These are phyloP conservation scores for Ilyonectria sp. DNA, from an alignment of 2,329 filamentous ascomycete genomes.

Conservation along the genomic window DNA sequence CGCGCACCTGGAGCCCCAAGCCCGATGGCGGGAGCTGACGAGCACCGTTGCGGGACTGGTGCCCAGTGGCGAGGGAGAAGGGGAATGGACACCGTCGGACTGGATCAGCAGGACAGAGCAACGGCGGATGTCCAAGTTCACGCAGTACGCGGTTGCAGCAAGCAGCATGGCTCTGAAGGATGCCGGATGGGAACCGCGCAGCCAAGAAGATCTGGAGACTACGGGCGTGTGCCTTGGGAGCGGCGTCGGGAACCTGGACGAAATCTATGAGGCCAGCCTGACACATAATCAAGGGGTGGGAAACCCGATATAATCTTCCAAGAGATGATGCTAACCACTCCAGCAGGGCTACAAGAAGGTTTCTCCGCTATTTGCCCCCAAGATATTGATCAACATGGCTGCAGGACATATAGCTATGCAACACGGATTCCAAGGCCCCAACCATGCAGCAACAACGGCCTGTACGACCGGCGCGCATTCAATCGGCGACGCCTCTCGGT, in stretches of 20 bases:
- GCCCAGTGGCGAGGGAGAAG: conserved; percentile 63
- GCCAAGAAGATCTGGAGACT: conserved; percentile 75
- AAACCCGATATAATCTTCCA: background rate
- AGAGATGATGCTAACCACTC: conserved; percentile 26
- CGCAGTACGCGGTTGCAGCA: conserved; percentile 92
- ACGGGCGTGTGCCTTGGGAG: conserved; percentile 96
- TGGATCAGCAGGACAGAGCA: conserved; percentile 70
- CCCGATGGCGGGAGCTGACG: conserved; percentile 79
- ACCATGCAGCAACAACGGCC: conserved; percentile 92
- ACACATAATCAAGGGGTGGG: conserved; percentile 81
- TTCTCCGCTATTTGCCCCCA: conserved; percentile 93
- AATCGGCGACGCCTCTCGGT: conserved; percentile 92
- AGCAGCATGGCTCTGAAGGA: conserved; percentile 88
- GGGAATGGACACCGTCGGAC: conserved; percentile 67
- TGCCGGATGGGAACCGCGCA: conserved; percentile 80
- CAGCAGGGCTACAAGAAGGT: conserved; percentile 90
- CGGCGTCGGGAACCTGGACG: conserved; percentile 94
- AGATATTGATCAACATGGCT: conserved; percentile 93
- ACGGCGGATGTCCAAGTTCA: conserved; percentile 90
- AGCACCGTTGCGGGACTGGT: conserved; percentile 90
- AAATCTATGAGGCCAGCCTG: conserved; percentile 88
- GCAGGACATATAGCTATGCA: conserved; percentile 96
- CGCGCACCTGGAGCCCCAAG: conserved; percentile 69
- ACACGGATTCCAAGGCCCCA: conserved; percentile 90
- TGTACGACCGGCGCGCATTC: conserved; percentile 97